Percentiles rank a stretch among this genome's conserved stretches.
Conservation (phyloP, 75 land plant species). For the Cryptomeria japonica region DNA sequence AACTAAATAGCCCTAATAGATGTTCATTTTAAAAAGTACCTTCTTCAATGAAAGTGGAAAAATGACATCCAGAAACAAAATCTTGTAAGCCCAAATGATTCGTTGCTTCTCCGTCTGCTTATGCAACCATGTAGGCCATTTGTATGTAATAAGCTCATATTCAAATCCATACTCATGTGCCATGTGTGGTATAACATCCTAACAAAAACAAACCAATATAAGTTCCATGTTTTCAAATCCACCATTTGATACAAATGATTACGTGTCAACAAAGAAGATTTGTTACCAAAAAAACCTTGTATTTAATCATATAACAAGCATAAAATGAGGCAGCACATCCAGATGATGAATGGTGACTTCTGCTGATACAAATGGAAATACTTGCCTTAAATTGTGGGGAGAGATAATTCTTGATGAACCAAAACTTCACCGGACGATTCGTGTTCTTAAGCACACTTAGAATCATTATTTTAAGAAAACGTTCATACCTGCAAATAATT, state of each 20-base stretch:
- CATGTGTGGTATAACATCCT: slow-evolving; percentile 95
- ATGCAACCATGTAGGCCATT: slow-evolving; percentile 99
- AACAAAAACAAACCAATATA: slow-evolving; percentile 6
- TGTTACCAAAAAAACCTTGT: neutral
- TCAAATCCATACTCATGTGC: slow-evolving; percentile 96
- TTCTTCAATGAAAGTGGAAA: slow-evolving; percentile 94
- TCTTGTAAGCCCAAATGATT: slow-evolving; percentile 98
- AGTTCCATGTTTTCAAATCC: neutral
- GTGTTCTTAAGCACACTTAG: slow-evolving; percentile 96
- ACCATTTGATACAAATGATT: neutral
- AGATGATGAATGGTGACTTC: neutral
- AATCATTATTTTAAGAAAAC: slow-evolving; percentile 97
- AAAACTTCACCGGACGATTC: slow-evolving; percentile 90
- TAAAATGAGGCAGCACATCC: neutral
- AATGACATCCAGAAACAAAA: slow-evolving; percentile 95
- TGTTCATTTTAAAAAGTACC: slow-evolving; percentile 34
- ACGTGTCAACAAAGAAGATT: neutral
- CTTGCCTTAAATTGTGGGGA: slow-evolving; percentile 98
- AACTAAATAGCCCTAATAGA: neutral
- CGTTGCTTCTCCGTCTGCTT: slow-evolving; percentile 98
- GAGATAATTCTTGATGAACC: slow-evolving; percentile 99
- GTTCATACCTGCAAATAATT: slow-evolving; percentile 72
- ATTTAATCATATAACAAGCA: neutral
- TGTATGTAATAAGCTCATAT: slow-evolving; percentile 95
- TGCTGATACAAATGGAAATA: neutral